Evolutionary conservation across 768 basidiomycete species (phyloP).

Genomic region (Naganishia onofrii): DNA sequence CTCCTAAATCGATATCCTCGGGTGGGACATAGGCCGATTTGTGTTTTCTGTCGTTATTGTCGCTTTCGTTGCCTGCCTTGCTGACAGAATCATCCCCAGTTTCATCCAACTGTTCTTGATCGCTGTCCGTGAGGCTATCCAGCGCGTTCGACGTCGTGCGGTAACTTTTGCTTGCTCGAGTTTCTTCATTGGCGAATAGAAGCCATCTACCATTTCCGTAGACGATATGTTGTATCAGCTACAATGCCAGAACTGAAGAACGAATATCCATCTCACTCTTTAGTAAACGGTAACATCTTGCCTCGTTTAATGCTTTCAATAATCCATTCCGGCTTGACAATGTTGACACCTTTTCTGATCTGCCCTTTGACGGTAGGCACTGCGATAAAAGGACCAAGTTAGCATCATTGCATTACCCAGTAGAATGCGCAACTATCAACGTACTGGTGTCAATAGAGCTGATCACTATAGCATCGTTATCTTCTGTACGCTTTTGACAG

Average conservation of each 20-base stretch:
- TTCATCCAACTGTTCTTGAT: conserved; percentile 34
- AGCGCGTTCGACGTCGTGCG: conserved; percentile 41
- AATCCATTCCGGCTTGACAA: conserved; percentile 80
- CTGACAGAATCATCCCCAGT: conserved; percentile 38
- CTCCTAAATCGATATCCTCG: conserved; percentile 19
- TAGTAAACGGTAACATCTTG: conserved; percentile 62
- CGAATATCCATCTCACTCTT: conserved; percentile 58
- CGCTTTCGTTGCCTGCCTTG: conserved; percentile 18
- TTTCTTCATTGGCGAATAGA: conserved; percentile 43
- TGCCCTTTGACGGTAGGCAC: conserved; percentile 66
- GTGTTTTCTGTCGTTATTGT: conserved; percentile 23
- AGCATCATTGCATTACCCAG: background rate
- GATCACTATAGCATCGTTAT: conserved; percentile 14
- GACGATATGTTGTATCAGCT: background rate
- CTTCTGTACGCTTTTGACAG: conserved; percentile 36
- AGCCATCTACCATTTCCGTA: conserved; percentile 37
- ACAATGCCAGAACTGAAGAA: background rate
- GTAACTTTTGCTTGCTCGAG: conserved; percentile 40
- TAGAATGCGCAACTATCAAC: conserved; percentile 58
- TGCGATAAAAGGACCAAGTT: background rate
- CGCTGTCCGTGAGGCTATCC: conserved; percentile 31
- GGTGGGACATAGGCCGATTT: conserved; percentile 12
- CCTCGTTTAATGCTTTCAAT: conserved; percentile 67
- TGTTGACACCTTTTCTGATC: conserved; percentile 64
- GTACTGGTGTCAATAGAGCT: conserved; percentile 17